Base-by-base conservation (phyloP, 2,329 filamentous ascomycete species). In the Bipolaris sorokiniana region DNA sequence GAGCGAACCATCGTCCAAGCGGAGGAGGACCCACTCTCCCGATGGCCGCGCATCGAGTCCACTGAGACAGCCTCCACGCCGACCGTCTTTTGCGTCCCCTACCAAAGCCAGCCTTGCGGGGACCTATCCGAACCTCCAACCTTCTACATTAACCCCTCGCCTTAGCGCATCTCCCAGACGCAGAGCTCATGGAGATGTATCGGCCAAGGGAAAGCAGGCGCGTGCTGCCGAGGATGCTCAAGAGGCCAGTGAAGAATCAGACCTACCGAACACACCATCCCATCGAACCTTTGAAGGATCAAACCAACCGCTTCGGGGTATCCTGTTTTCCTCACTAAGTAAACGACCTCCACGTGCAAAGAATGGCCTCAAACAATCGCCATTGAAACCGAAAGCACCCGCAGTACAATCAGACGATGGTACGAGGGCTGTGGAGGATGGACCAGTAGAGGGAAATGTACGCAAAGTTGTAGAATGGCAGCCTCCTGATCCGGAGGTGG, bases 101-200 rank as follows among this genome's bases (percentile, higher is more conserved):
- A 78, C 75, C 2, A 77, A 76, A 68, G 72, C 76, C 20, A 78
- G 73, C 50, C 69, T 77, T 23, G 65, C 76, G 56, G 75, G 76
- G 51, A 75, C 71, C 59, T 75, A 78, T 53, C 75, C 76, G 3
- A 68, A 66, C 36, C 61, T 77, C 1, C 51, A 73, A 13, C 63
- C 64, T 15, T 59, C 61, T 5, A 54, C 57, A n/a, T 63, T 62
- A 5, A 58, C 60, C n/a, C 63, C 63, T 6, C 63, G 51, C 36
- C 44, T 57, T 13, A 48, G 31, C 3, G 50, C 37, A 45, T 57
- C 54, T 23, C 50, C 54, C 11, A 48, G 22, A 23, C 54, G 54
- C 38, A 37, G 23, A 23, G 58, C 45, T 44, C 66, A 58, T 18
- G 55, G 60, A 5, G 60, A 63, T 22, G 31, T 55, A 16, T 33